Conservation (phyloP, 2,329 filamentous ascomycete species). For the Apiospora rasikravindrae region DNA sequence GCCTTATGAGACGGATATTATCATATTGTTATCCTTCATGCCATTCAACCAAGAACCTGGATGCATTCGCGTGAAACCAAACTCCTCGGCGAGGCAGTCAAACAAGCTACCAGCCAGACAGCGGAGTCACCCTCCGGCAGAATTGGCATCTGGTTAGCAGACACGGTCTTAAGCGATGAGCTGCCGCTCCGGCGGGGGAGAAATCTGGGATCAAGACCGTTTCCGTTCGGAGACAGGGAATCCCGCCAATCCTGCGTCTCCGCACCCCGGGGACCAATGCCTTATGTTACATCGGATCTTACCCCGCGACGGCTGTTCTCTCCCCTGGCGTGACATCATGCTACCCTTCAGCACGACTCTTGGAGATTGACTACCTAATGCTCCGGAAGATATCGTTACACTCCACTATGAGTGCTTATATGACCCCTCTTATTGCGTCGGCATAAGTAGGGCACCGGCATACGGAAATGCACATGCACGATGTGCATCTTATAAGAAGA, state of each 20-base stretch:
- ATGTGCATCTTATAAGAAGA: neutral
- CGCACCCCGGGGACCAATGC: neutral
- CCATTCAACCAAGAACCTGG: neutral
- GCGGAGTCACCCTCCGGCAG: neutral
- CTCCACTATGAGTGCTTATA: neutral
- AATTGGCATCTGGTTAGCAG: neutral
- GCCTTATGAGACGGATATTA: too few species aligned
- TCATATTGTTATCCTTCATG: too few species aligned
- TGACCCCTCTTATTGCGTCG: neutral
- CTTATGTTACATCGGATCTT: slow-evolving; percentile 4
- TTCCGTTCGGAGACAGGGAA: neutral
- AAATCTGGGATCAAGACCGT: neutral
- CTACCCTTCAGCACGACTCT: neutral
- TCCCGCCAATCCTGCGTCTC: neutral
- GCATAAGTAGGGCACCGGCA: neutral
- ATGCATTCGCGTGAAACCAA: neutral
- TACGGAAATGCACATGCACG: neutral
- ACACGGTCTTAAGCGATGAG: neutral
- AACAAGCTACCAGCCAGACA: neutral
- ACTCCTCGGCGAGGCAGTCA: neutral
- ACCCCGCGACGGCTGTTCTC: neutral
- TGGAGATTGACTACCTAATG: neutral
- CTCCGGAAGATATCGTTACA: neutral
- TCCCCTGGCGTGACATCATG: neutral
- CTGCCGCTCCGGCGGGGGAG: neutral